These are phyloP conservation scores for Coemansia sp. DNA, from an alignment of 192 early-diverging fungal genomes.

Conservation along the genomic window DNA sequence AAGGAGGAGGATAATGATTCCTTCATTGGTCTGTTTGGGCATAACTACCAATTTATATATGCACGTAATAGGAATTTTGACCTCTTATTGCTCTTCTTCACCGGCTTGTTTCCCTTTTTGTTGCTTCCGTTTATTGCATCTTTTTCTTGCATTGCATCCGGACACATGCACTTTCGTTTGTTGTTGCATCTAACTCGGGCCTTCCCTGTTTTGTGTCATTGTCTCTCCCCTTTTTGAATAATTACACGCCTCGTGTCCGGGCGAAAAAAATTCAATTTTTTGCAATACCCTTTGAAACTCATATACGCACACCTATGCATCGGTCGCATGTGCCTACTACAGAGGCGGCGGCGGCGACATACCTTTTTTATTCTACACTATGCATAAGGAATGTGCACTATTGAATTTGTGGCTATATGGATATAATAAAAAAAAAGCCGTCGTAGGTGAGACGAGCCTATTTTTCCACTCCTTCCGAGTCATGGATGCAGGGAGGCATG, in stretches of 20 bases:
- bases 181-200: slow-evolving; percentile 6
- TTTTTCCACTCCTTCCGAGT: neutral
- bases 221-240: neutral
- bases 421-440: slow-evolving; percentile 4
- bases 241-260: neutral
- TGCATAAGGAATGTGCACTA: neutral
- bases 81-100: neutral
- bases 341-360: slow-evolving; percentile 1
- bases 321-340: neutral
- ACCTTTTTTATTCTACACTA: neutral
- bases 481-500: slow-evolving; percentile 2
- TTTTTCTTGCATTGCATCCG: neutral
- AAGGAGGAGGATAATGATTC: neutral
- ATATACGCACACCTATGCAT: slow-evolving; percentile 3
- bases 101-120: too few species aligned
- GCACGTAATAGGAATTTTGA: neutral
- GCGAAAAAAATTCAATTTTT: neutral
- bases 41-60: neutral
- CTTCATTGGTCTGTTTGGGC: neutral
- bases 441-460: neutral
- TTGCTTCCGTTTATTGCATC: slow-evolving; percentile 11
- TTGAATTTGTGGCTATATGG: neutral
- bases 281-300: neutral
- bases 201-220: neutral
- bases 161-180: neutral